Conservation (phyloP, 768 basidiomycete genomes). For the Exsudoporus frostii region DNA sequence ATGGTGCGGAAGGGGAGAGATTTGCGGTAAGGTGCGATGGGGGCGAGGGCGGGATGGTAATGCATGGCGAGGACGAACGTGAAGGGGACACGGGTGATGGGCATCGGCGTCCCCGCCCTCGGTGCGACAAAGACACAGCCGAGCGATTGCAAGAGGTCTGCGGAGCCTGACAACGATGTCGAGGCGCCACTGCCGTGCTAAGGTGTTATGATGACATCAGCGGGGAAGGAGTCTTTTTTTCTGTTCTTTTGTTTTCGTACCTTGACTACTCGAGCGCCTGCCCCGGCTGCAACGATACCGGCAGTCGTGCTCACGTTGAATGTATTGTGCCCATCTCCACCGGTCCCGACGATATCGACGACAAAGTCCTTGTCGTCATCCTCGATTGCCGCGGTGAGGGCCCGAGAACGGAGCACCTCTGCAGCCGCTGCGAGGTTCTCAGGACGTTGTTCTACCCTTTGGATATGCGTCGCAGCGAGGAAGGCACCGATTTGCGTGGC, state of each 20-base stretch:
- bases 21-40: constrained; percentile 80
- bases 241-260: constrained; percentile 42
- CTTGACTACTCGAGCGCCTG: constrained; percentile 91
- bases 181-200: constrained; percentile 92
- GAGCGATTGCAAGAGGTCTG: constrained; percentile 84
- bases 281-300: constrained; percentile 90
- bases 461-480: constrained; percentile 79
- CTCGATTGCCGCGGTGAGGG: constrained; percentile 60
- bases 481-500: constrained; percentile 87
- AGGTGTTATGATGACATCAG: neutral
- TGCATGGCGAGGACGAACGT: constrained; percentile 92
- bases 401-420: constrained; percentile 63
- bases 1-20: constrained; percentile 91
- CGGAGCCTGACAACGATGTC: constrained; percentile 91
- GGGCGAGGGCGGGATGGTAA: constrained; percentile 84
- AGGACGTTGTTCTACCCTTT: constrained; percentile 71
- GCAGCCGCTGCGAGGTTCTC: constrained; percentile 81
- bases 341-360: constrained; percentile 40
- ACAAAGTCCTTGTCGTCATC: constrained; percentile 66
- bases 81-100: constrained; percentile 72
- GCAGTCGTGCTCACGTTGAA: constrained; percentile 98
- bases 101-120: constrained; percentile 36
- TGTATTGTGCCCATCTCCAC: constrained; percentile 93
- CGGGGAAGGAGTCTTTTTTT: too few species aligned
- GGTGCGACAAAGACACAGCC: constrained; percentile 73